Base-by-base conservation (phyloP, 148 eudicot genomes). In the Silene conica region DNA sequence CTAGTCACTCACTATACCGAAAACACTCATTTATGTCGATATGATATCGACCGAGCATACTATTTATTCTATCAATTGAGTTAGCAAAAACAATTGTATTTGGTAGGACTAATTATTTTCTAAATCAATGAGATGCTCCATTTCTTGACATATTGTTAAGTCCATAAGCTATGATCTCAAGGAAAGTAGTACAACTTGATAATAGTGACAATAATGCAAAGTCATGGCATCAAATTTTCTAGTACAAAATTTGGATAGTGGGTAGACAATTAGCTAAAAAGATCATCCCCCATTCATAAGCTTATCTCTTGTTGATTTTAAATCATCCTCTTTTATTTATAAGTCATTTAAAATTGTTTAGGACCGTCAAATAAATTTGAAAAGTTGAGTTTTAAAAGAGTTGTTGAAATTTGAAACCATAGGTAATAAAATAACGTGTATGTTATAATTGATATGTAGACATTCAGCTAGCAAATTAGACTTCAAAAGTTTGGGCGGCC, bases 141-240 rank as follows among this genome's bases (percentile, higher is more conserved):
- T 19, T 43, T 45, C 7, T 67, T 43, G 16, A 50, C 72, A 21
- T 23, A 21, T 69, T 38, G 43, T 38, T 21, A 15, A 48, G 41
- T 46, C 71, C 15, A n/a, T 45, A 31, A 68, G 48, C 7, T 46
- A 50, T 21, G 19, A 48, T 46, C 23, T 11, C 15, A 15, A 22
- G 60, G 63, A 50, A 52, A 69, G 15, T n/a, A 69, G 52, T 69
- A 23, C 72, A 23, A 69, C 60, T 69, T 69, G 60, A 25, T 6
- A 25, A 8, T 23, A 69, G 72, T 23, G 38, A 54, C 59, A 52
- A 52, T 20, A 54, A 15, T 14, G 28, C 21, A 69, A 69, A 52
- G 8, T 31, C 21, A 69, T 14, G 28, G n/a, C 21, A 52, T 10
- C 55, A 67, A 66, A 45, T 19, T 43, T 7, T 41, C 3, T 26